A percentile compares a stretch with the other conserved stretches of the same genome.
Conservation (phyloP, 2,329 filamentous ascomycete species). For the Bipolaris victoriae region DNA sequence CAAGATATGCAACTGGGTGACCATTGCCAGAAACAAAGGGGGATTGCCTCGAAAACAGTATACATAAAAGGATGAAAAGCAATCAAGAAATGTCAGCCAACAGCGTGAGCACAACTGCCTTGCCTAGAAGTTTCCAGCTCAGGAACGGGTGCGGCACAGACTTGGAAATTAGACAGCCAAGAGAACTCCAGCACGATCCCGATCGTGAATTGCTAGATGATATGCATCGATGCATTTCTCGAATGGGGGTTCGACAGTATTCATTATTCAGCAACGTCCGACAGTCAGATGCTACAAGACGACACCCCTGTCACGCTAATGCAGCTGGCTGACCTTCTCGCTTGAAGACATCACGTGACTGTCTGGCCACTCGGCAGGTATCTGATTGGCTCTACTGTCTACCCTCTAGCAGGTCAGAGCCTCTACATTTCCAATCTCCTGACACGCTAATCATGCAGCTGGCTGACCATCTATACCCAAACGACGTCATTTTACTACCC, state of each 20-base stretch:
- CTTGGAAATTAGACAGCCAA: neutral
- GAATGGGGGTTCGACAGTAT: neutral
- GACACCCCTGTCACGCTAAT: neutral
- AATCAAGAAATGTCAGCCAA: neutral
- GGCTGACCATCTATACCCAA: neutral
- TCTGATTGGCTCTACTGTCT: too few species aligned
- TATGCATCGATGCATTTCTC: neutral
- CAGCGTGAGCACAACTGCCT: neutral
- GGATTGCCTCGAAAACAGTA: neutral
- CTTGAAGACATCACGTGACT: neutral
- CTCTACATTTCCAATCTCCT: neutral
- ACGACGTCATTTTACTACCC: neutral
- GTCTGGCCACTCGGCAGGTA: too few species aligned
- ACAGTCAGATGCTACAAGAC: neutral
- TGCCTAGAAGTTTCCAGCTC: neutral
- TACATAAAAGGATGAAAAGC: neutral
- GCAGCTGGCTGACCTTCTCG: neutral
- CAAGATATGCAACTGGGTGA: conserved; percentile 5
- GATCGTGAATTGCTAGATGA: neutral
- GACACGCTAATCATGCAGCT: neutral
- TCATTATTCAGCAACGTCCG: neutral
- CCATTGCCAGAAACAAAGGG: neutral
- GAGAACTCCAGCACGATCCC: neutral
- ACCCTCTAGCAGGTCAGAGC: too few species aligned
- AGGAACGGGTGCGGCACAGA: neutral